Base-by-base conservation (phyloP, 2,329 filamentous ascomycete species). In the Nigrospora sphaerica region DNA sequence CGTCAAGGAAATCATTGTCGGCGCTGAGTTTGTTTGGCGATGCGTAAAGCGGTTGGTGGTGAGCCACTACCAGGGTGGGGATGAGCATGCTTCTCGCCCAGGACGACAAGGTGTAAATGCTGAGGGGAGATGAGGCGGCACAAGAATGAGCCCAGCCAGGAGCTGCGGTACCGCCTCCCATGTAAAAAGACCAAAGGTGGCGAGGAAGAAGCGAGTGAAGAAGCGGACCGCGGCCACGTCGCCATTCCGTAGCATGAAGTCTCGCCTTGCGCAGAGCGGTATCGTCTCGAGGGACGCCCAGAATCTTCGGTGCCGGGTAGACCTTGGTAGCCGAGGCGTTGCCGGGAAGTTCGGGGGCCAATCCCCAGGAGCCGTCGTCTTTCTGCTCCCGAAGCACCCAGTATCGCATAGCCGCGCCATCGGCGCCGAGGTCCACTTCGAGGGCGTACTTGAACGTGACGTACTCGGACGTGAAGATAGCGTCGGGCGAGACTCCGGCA, bases 271-370 rank as follows among this genome's bases (percentile, higher is more conserved):
- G 43, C 55, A 62, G 57, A 4, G 32, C 41, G 17, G 50, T 45
- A 10, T 45, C 12, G 4, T 54, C 36, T 13, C 42, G 2, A 1
- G 50, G 37, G 4, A 58, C 19, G 0, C 59, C 59, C 4, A 68
- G 49, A 6, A 67, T 56, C 45, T 62, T 64, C 35, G 67, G 47
- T 0, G 62, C 63, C 2, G 67, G 48, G 36, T 67, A 67, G 1
- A 58, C 60, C 42, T 67, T 54, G 2, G 57, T 59, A 1, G 54
- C 56, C 2, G 63, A 55, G 12, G 56, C n/a, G 18, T 49, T 39
- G 7, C 47, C 47, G 9, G 36, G 39, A 19, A 32, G 37, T 23
- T 45, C 48, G 32, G 59, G 58, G 0, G 57, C 62, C 12, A 62
- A 18, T 3, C 52, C 49, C 62, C 60, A 65, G 1, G 61, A 62